Evolutionary conservation across 306 rosid species (phyloP), one percentile per base, ranked within the genome.

Genomic region (Oemleria cerasiformis): DNA sequence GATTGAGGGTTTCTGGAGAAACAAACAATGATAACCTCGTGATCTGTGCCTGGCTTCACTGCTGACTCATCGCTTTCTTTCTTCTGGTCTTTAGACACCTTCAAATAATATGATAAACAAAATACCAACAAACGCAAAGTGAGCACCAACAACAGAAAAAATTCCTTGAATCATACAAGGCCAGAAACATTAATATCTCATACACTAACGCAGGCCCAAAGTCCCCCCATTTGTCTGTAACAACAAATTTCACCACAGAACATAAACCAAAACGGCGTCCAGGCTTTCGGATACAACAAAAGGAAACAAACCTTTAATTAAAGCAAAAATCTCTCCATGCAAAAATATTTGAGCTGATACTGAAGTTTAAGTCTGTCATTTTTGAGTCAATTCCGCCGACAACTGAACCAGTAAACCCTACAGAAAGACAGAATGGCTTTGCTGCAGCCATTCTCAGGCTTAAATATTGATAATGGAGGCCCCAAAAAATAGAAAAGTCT

Each of bases 11-110:
- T 25, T 47, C 51, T 74, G 74, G 36, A 80, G 55, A 55, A 72
- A 70, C 60, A 71, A 30, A 2, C 36, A 30, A 70, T 62, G 12
- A 71, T 63, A 74, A 94, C 99, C 99, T 94, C 89, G 99, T 96
- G 89, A 73, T 91, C 97, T 39, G 82, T 75, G 69, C 85, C 81
- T 0, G 86, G 64, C 75, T 71, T 82, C 75, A 84, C 96, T 67
- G 79, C 40, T 40, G 80, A 49, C 60, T 88, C 99, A 20, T 85
- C 88, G 72, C 69, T 75, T 44, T 86, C 86, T 82, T 84, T 82
- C 53, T 51, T 67, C 81, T 79, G 84, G 81, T 88, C 97, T 76
- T 71, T 77, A 42, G 60, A 77, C 78, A 48, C 86, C 96, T 88
- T 80, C 65, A 79, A 67, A 30, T 59, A 81, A 63, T 39, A 70